Conservation (phyloP, 1,284 basidiomycete genomes). For the Mycena citricolor region DNA sequence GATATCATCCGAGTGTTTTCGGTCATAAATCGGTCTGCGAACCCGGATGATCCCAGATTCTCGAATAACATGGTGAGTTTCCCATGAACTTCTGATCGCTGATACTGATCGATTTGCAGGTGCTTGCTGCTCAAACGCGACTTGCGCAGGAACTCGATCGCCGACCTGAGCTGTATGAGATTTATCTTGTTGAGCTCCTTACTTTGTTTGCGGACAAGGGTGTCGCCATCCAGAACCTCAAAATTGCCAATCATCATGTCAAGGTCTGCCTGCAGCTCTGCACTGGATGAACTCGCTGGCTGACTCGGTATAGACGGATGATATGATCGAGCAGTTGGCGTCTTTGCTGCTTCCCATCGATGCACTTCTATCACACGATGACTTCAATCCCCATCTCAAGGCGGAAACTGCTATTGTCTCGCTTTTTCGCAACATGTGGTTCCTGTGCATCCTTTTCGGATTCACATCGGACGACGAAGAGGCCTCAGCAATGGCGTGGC, state of each 20-base stretch:
- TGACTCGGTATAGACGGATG: slow-evolving; percentile 59
- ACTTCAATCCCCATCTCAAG: slow-evolving; percentile 66
- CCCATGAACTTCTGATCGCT: neutral
- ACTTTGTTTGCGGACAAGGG: slow-evolving; percentile 90
- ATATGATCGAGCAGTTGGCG: slow-evolving; percentile 82
- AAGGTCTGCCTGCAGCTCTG: slow-evolving; percentile 47
- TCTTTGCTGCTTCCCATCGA: slow-evolving; percentile 90
- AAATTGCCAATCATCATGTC: slow-evolving; percentile 59
- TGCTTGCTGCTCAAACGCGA: slow-evolving; percentile 85
- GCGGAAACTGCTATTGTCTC: slow-evolving; percentile 68
- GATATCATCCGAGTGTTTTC: slow-evolving; percentile 89
- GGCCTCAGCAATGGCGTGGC: slow-evolving; percentile 71
- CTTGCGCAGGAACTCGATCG: slow-evolving; percentile 76
- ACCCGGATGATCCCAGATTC: slow-evolving; percentile 81
- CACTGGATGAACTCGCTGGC: slow-evolving; percentile 15
- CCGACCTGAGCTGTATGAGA: slow-evolving; percentile 73
- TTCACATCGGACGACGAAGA: slow-evolving; percentile 55
- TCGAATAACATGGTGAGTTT: slow-evolving; percentile 77
- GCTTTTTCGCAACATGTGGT: slow-evolving; percentile 94
- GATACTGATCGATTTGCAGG: slow-evolving; percentile 42
- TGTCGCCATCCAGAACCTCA: slow-evolving; percentile 83
- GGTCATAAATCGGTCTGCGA: slow-evolving; percentile 79
- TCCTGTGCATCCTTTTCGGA: slow-evolving; percentile 84
- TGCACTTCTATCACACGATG: slow-evolving; percentile 76
- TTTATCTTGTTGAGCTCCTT: slow-evolving; percentile 85